phyloP scores from a whole-genome alignment of 2,329 filamentous ascomycete genomes.

The Microdochium trichocladiopsis region DNA sequence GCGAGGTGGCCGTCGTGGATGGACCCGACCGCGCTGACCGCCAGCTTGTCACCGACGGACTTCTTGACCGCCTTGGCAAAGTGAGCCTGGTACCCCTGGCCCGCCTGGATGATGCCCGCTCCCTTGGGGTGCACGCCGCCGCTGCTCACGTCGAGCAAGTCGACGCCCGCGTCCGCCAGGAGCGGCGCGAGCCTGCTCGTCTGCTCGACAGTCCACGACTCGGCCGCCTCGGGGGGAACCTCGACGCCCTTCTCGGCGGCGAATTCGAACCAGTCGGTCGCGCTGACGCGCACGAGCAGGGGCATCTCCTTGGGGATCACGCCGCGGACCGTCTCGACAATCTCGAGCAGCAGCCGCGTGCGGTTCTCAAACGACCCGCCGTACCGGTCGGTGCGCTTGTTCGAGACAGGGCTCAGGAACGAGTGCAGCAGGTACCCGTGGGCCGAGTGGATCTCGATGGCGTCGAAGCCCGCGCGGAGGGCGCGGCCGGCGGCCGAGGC shows the following conservation, averaged over 20 bases:
- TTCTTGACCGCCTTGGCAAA: constrained; percentile 62
- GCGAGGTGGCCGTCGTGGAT: constrained; percentile 38
- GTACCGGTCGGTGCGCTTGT: constrained; percentile 61
- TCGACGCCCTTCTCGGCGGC: constrained; percentile 26
- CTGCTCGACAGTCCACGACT: constrained; percentile 57
- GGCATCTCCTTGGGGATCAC: constrained; percentile 59
- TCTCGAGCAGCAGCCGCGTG: constrained; percentile 58
- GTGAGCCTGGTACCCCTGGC: constrained; percentile 58
- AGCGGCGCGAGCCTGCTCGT: constrained; percentile 51
- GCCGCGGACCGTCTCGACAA: constrained; percentile 54
- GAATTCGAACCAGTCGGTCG: constrained; percentile 62
- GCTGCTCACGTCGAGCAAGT: constrained; percentile 62
- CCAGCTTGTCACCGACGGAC: constrained; percentile 54
- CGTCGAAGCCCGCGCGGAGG: constrained; percentile 48
- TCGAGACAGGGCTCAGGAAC: constrained; percentile 65
- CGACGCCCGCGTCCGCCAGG: constrained; percentile 56
- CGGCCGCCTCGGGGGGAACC: constrained; percentile 16
- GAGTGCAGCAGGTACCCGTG: constrained; percentile 70
- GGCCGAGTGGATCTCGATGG: constrained; percentile 67
- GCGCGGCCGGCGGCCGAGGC: constrained; percentile 23
- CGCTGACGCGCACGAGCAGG: constrained; percentile 60
- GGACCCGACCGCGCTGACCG: constrained; percentile 44
- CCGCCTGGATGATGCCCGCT: constrained; percentile 41
- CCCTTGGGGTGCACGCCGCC: constrained; percentile 48
- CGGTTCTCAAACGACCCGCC: constrained; percentile 69